Base-by-base conservation (phyloP, 169 alveolate genomes). In the Plasmodium gonderi region DNA sequence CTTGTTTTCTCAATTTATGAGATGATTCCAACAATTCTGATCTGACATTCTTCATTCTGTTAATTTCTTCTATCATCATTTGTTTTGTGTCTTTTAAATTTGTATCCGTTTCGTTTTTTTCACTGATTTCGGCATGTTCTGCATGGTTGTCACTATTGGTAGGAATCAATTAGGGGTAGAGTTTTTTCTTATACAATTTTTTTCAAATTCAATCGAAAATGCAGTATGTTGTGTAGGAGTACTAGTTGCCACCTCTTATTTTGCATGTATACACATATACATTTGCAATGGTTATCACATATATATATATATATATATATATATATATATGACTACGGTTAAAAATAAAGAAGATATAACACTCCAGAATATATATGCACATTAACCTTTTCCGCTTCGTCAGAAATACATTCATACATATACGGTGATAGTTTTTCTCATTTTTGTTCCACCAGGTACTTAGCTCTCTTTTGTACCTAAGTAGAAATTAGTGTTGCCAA, bases 81-180 rank as follows among this genome's bases (percentile, higher is more conserved):
- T 87, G 78, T 49, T 60, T 87, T 3, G 93, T 87, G 93, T 87
- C 93, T 45, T 87, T 77, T 65, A 87, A 87, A 76, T 75, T 87
- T 77, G 36, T 14, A 42, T 87, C 54, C 11, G 49, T 65, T 9
- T 42, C 26, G 17, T 51, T 40, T 75, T 9, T 54, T 6, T 76
- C 54, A 14, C 29, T 42, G 45, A 49, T 64, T 26, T 23, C 68
- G 47, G 14, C 4, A 23, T 9, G 54, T 12, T 7, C 49, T 7
- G 17, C 47, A 74, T 72, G 23, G 65, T 36, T 33, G 33, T 54
- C 54, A 72, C 85, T 69, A 81, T 7, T 29, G 31, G 51, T n/a
- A n/a, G 60, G 9, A 8, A 14, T n/a, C 9, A 17, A n/a, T 3
- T 11, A 20, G 2, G 36, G 26, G n/a, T 29, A 60, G 17, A 60